Percentiles rank a stretch among this genome's conserved stretches.
These are phyloP conservation scores for Aspergillus novoparasiticus DNA, from an alignment of 2,329 filamentous ascomycete genomes.

Conservation along the genomic window DNA sequence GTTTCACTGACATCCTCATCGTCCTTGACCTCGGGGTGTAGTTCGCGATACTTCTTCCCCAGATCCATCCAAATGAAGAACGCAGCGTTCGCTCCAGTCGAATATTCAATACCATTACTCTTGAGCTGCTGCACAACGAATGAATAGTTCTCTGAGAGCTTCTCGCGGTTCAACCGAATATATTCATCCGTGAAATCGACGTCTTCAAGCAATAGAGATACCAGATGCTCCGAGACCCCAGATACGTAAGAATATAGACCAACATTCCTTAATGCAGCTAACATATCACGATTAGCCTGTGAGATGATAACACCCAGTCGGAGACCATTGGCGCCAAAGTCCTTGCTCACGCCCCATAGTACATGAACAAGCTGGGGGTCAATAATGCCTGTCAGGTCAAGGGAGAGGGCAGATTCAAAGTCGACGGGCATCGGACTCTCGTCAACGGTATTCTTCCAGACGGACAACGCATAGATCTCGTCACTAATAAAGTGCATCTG, in stretches of 20 bases:
- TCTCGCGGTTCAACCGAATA: conserved; percentile 46
- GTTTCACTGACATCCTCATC: conserved; percentile 25
- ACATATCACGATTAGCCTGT: conserved; percentile 47
- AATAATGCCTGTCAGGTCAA: conserved; percentile 49
- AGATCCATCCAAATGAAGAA: conserved; percentile 62
- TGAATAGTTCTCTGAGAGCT: conserved; percentile 44
- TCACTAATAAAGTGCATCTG: conserved; percentile 59
- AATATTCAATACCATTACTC: conserved; percentile 49
- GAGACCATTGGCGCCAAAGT: conserved; percentile 61
- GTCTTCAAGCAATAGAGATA: conserved; percentile 49
- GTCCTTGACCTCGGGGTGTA: conserved; percentile 17
- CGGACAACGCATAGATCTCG: conserved; percentile 61
- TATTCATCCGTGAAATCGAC: conserved; percentile 49
- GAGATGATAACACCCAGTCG: conserved; percentile 52
- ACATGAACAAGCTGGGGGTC: conserved; percentile 55
- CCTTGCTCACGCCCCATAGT: conserved; percentile 50
- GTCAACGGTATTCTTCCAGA: conserved; percentile 42
- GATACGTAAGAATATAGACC: conserved; percentile 53
- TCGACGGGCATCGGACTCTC: conserved; percentile 9
- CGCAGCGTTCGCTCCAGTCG: conserved; percentile 54
- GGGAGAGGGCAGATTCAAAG: conserved; percentile 52
- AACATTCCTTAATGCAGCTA: conserved; percentile 42
- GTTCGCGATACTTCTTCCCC: conserved; percentile 31
- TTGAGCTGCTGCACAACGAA: conserved; percentile 43
- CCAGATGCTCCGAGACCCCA: conserved; percentile 42